Conservation (phyloP, 768 basidiomycete species). For the Pleurotus salmoneostramineus region DNA sequence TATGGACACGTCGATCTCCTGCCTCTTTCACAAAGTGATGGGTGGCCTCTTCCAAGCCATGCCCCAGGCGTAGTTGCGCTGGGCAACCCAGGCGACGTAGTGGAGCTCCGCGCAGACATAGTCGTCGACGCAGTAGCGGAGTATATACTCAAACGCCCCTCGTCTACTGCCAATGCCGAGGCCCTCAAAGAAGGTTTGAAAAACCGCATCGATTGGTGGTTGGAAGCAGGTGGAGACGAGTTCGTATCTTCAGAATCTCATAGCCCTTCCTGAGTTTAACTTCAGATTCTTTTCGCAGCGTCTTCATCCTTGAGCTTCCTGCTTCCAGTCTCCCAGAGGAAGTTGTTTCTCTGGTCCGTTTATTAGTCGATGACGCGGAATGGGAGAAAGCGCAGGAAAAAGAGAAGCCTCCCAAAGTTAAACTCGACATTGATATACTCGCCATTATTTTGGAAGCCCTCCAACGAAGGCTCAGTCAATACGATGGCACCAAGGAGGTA, state of each 20-base stretch:
- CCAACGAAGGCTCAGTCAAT: conserved; percentile 44
- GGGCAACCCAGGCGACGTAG: conserved; percentile 80
- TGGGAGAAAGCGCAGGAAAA: conserved; percentile 60
- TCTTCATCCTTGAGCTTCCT: conserved; percentile 47
- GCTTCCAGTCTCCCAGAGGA: conserved; percentile 49
- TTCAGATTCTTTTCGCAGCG: conserved; percentile 27
- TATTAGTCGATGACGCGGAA: conserved; percentile 55
- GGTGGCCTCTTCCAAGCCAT: neutral
- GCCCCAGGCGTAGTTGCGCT: conserved; percentile 13
- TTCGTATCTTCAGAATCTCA: conserved; percentile 30
- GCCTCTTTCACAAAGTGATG: conserved; percentile 38
- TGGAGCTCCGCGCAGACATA: conserved; percentile 72
- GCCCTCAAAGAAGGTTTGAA: conserved; percentile 18
- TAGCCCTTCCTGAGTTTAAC: neutral
- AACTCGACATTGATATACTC: conserved; percentile 44
- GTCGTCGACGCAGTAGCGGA: conserved; percentile 40
- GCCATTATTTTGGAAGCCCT: conserved; percentile 46
- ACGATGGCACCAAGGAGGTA: conserved; percentile 59
- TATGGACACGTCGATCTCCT: conserved; percentile 91
- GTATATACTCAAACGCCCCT: neutral
- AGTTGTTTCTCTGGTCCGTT: conserved; percentile 59
- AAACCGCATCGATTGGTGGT: conserved; percentile 88
- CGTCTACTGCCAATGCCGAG: conserved; percentile 11
- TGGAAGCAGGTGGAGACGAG: conserved; percentile 91
- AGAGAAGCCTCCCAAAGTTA: conserved; percentile 73